Percentiles rank a stretch among this genome's conserved stretches.
Conservation (phyloP, 805 yeast species). For the Candida xiaguanensis region DNA sequence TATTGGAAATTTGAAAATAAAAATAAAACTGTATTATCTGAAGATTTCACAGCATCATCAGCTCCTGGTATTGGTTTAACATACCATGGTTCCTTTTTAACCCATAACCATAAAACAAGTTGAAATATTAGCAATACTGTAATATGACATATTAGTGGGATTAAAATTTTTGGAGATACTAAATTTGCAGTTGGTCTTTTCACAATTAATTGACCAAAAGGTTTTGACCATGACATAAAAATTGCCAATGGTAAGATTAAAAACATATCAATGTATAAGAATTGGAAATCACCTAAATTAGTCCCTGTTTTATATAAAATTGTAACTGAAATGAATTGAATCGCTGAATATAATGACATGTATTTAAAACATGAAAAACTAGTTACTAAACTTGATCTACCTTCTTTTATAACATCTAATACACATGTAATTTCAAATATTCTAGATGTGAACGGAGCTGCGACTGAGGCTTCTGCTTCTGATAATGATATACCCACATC, state of each 20-base stretch:
- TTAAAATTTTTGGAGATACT: slow-evolving; percentile 81
- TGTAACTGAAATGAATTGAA: slow-evolving; percentile 86
- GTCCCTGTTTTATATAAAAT: slow-evolving; percentile 84
- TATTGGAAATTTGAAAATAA: slow-evolving; percentile 84
- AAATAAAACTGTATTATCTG: slow-evolving; percentile 88
- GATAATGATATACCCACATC: slow-evolving; percentile 94
- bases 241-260: slow-evolving; percentile 92
- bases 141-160: slow-evolving; percentile 81
- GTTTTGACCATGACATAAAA: slow-evolving; percentile 96
- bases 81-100: slow-evolving; percentile 69
- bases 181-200: slow-evolving; percentile 93
- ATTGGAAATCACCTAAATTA: slow-evolving; percentile 95
- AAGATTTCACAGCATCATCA: slow-evolving; percentile 72
- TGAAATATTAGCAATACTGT: slow-evolving; percentile 63
- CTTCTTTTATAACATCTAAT: slow-evolving; percentile 85
- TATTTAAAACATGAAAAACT: slow-evolving; percentile 96
- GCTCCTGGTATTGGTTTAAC: slow-evolving; percentile 71
- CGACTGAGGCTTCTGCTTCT: slow-evolving; percentile 98
- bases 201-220: slow-evolving; percentile 53
- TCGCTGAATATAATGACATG: slow-evolving; percentile 96
- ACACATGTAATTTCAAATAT: slow-evolving; percentile 91
- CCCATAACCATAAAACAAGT: slow-evolving; percentile 58
- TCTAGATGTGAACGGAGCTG: slow-evolving; percentile 96
- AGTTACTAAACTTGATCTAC: slow-evolving; percentile 91
- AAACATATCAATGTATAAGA: slow-evolving; percentile 86